Evolutionary conservation across 805 yeast species (phyloP), one percentile per base, ranked within the genome.

Genomic region (Wickerhamiella cacticola): DNA sequence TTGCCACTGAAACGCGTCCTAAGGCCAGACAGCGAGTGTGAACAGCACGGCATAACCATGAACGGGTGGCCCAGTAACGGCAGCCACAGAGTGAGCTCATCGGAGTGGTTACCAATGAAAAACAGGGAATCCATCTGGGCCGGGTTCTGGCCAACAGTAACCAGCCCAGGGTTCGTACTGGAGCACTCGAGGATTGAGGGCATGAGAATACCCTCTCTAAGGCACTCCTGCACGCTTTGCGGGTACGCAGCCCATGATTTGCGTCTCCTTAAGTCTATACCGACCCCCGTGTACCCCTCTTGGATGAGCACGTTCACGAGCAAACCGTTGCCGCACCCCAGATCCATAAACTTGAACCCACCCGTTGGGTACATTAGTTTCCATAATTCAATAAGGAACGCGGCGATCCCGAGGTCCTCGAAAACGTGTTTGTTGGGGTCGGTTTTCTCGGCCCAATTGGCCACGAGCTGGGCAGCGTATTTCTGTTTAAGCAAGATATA

Each of bases 361-460:
- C n/a, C n/a, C n/a, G 3, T 65, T 66, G 3, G 60, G 53, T 73
- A 74, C 40, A 74, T 70, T 41, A 71, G 67, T 6, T 64, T 64
- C 97, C 97, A 89, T 29, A 84, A 70, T 64, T 85, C 95, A 23
- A 89, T 83, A 52, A 89, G 68, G 56, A 89, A 89, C 0, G 96
- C 95, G 1, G 96, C 96, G 55, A 89, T 88, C 3, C 95, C 94
- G 46, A 89, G 75, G 62, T 89, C 97, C 68, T 89, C 97, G 66
- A 88, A 89, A 0, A 89, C 96, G 65, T 89, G 97, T 62, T 89
- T 89, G 56, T 80, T 75, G 2, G 96, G 96, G 63, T 89, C 96
- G 2, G 97, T 89, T 25, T 80, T 78, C 64, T 89, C 97, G n/a
- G 73, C 78, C 97, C 97, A 89, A 53, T 72, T 74, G 35, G 79